Conservation (phyloP, 2,329 filamentous ascomycete species). For the Dactylellina parvicollis region DNA sequence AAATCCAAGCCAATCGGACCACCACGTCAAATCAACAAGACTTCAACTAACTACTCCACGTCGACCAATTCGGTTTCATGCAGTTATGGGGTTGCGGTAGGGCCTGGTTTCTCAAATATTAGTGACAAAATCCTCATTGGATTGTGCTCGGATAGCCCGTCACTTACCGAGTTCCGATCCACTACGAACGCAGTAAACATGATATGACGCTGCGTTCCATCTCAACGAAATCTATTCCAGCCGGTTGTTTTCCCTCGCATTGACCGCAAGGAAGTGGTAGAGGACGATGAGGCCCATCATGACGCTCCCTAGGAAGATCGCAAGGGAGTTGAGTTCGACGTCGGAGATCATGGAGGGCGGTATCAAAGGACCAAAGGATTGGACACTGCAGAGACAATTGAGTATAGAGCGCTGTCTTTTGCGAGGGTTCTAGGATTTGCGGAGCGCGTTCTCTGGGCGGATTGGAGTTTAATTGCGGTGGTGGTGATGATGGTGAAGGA, state of each 20-base stretch:
- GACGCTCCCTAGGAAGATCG: conserved; percentile 88
- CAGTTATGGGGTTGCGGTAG: too few relatives aligned
- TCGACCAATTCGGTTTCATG: too few relatives aligned
- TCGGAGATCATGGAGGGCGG: conserved; percentile 99
- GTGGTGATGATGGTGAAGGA: conserved; percentile 2
- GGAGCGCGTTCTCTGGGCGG: not conserved
- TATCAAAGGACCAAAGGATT: not conserved
- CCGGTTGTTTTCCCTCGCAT: conserved; percentile 70
- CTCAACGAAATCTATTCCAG: conserved; percentile 26
- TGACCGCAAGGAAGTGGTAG: conserved; percentile 97
- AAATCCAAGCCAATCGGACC: not conserved
- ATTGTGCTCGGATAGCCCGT: too few relatives aligned
- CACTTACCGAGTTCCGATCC: too few relatives aligned
- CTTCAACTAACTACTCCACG: too few relatives aligned
- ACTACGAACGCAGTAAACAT: too few relatives aligned
- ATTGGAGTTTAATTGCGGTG: not conserved
- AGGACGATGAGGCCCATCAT: conserved; percentile 92
- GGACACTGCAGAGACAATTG: not conserved
- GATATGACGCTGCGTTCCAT: too few relatives aligned
- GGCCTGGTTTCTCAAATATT: too few relatives aligned
- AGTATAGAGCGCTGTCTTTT: not conserved
- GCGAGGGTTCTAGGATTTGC: not conserved
- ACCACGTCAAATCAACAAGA: too few relatives aligned
- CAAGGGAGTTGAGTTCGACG: conserved; percentile 86
- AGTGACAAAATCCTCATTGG: too few relatives aligned